These are phyloP conservation scores for Nitzschia sp. DNA, from an alignment of 108 stramenopile species.

Conservation along the genomic window DNA sequence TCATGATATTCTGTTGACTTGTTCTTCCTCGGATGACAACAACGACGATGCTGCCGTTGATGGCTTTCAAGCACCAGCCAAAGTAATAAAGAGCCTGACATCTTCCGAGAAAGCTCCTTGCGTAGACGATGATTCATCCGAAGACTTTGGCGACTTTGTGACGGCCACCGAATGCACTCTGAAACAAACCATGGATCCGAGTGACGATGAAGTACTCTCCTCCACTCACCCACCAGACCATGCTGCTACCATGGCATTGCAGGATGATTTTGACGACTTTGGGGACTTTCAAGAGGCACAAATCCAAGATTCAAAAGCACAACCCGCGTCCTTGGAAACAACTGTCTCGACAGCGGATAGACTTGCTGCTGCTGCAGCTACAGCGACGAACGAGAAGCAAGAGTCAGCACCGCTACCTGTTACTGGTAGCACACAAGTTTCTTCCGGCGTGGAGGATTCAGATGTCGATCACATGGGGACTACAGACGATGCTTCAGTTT, in stretches of 20 bases:
- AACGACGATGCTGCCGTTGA: not conserved
- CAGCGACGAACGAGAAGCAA: not conserved
- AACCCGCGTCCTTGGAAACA: not conserved
- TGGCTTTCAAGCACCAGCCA: conserved; percentile 17
- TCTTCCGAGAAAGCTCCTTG: too few relatives aligned
- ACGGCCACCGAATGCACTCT: too few relatives aligned
- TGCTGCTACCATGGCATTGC: not conserved
- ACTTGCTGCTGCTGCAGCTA: not conserved
- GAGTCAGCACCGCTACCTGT: not conserved
- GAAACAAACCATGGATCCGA: too few relatives aligned
- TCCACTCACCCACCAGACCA: not conserved
- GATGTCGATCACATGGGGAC: too few relatives aligned
- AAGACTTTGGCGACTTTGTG: too few relatives aligned
- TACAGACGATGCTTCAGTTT: too few relatives aligned
- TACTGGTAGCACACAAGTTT: too few relatives aligned
- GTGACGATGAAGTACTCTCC: too few relatives aligned
- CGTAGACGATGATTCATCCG: too few relatives aligned
- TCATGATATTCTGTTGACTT: not conserved
- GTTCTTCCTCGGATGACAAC: too few relatives aligned
- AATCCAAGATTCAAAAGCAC: not conserved
- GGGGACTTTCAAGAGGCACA: conserved; percentile 34
- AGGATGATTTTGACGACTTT: conserved; percentile 19
- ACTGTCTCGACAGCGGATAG: not conserved
- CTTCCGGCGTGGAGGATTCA: too few relatives aligned
- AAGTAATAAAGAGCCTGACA: too few relatives aligned